phyloP scores from a whole-genome alignment of 2,329 filamentous ascomycete genomes.

The Thielaviopsis punctulata region DNA sequence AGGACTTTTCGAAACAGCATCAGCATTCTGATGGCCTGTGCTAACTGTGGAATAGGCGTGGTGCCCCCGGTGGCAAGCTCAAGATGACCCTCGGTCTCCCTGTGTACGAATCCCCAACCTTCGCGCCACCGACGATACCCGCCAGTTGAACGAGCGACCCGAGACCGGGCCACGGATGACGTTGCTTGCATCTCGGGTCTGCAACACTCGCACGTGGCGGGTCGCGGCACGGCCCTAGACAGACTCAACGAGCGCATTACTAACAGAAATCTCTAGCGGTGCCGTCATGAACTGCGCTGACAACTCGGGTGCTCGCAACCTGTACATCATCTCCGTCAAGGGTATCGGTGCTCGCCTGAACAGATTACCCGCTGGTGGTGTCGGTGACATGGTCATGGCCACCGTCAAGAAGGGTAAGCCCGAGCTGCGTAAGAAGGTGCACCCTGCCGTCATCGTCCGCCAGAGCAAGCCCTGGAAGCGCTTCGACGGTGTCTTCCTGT shows the following conservation, averaged over 20 bases:
- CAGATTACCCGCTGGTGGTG: conserved; percentile 90
- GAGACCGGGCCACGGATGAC: neutral
- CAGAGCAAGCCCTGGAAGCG: conserved; percentile 99
- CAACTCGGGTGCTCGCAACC: conserved; percentile 96
- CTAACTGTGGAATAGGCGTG: conserved; percentile 39
- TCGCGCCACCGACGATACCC: neutral
- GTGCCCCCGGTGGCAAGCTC: conserved; percentile 98
- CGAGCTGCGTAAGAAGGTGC: conserved; percentile 99
- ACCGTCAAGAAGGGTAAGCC: conserved; percentile 99
- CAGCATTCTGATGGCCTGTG: conserved; percentile 16
- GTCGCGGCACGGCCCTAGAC: neutral
- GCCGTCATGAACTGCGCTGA: conserved; percentile 99
- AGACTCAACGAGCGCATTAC: neutral
- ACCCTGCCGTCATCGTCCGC: conserved; percentile 96
- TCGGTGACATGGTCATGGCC: conserved; percentile 99
- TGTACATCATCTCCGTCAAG: conserved; percentile 99
- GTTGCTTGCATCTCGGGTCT: neutral
- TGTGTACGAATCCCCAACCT: conserved; percentile 51
- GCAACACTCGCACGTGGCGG: neutral
- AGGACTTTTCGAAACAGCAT: conserved; percentile 2
- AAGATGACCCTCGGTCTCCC: conserved; percentile 99
- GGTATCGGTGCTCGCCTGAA: conserved; percentile 95
- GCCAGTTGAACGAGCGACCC: conserved; percentile 3
- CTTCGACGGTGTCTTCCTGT: conserved; percentile 95
- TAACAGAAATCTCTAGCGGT: conserved; percentile 40